Conservation (phyloP, 495 filamentous ascomycete genomes). For the Durotheca rogersii region DNA sequence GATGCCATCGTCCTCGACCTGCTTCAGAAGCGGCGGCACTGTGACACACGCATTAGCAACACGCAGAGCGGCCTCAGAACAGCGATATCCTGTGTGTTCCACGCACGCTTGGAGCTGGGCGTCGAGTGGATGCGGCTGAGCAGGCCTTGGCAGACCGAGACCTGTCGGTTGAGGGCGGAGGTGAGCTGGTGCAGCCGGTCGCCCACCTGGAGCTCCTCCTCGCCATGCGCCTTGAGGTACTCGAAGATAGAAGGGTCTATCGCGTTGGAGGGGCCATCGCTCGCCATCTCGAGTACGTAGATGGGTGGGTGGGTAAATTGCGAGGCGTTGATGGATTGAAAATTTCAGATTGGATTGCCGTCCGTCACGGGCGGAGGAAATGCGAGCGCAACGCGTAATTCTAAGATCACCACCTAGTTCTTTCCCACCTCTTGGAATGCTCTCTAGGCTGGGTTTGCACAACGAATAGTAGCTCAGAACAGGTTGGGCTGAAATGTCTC, state of each 20-base stretch:
- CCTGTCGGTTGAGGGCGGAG: constrained; percentile 66
- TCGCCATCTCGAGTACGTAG: constrained; percentile 29
- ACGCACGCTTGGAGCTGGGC: constrained; percentile 70
- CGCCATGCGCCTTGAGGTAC: constrained; percentile 82
- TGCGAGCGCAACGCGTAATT: too few species aligned
- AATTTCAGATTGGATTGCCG: constrained; percentile 4
- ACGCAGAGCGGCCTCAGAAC: not conserved
- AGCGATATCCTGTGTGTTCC: constrained; percentile 12
- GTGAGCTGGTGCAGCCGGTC: constrained; percentile 83
- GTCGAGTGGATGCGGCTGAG: constrained; percentile 90
- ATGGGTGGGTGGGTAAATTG: not conserved
- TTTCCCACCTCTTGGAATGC: not conserved
- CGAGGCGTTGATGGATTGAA: constrained; percentile 3
- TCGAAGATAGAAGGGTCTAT: constrained; percentile 86
- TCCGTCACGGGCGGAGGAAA: constrained; percentile 6
- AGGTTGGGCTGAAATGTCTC: too few species aligned
- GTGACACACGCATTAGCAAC: constrained; percentile 17
- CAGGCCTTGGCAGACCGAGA: constrained; percentile 70
- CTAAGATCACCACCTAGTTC: too few species aligned
- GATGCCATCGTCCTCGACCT: constrained; percentile 57
- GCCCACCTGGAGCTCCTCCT: constrained; percentile 76
- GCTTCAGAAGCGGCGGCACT: constrained; percentile 50
- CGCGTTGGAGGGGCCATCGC: constrained; percentile 38
- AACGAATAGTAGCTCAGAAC: too few species aligned
- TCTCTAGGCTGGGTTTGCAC: too few species aligned